These are phyloP conservation scores for Zostera marina DNA, from an alignment of 116 monocot genomes.

Conservation along the genomic window DNA sequence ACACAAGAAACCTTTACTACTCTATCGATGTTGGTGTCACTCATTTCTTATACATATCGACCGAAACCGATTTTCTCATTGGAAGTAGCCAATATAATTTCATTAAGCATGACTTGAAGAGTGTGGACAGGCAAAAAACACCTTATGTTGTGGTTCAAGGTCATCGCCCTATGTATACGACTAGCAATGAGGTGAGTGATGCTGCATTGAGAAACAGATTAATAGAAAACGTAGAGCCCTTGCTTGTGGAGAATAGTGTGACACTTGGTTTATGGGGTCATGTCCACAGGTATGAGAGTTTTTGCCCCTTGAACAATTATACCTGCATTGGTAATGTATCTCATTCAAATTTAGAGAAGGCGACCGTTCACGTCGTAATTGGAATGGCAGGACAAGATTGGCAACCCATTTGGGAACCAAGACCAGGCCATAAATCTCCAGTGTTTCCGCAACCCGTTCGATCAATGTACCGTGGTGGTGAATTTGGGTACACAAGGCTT, in stretches of 20 bases:
- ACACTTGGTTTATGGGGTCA: constrained; percentile 98
- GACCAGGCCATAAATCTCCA: constrained; percentile 42
- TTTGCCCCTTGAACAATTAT: constrained; percentile 69
- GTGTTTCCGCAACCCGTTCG: constrained; percentile 67
- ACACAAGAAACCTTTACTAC: constrained; percentile 69
- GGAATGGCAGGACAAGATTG: constrained; percentile 97
- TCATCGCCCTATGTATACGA: constrained; percentile 94
- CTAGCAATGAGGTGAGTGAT: constrained; percentile 70
- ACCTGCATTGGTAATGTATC: constrained; percentile 29
- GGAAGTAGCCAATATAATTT: constrained; percentile 84
- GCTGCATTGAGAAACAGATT: constrained; percentile 46
- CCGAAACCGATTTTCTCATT: constrained; percentile 75
- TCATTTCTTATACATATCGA: constrained; percentile 90
- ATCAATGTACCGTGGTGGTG: constrained; percentile 87
- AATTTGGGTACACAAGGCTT: constrained; percentile 87
- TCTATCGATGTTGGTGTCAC: constrained; percentile 77
- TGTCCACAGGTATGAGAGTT: constrained; percentile 96
- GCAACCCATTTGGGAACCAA: constrained; percentile 83
- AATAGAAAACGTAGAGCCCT: constrained; percentile 55
- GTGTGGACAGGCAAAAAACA: constrained; percentile 55
- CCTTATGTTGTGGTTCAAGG: constrained; percentile 88
- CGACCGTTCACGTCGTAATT: constrained; percentile 73
- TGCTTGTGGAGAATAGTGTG: constrained; percentile 72
- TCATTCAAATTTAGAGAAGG: constrained; percentile 14
- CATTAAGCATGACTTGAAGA: constrained; percentile 64